Evolutionary conservation across 225 moss, liverwort and hornwort species (phyloP).

Genomic region (Sphagnum tenellum): DNA sequence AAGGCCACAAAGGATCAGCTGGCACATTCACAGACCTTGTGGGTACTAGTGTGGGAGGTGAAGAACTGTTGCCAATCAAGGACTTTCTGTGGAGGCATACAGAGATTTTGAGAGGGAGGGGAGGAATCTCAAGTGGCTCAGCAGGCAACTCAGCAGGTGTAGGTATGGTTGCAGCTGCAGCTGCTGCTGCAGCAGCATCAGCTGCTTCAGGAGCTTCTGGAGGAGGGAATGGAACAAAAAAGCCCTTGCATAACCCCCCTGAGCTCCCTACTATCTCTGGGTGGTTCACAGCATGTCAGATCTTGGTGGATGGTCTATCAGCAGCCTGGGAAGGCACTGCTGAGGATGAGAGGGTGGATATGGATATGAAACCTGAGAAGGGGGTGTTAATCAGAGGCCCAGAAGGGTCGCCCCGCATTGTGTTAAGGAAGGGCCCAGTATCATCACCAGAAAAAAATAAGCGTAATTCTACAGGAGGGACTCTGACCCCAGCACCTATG

Average conservation of each 20-base stretch:
- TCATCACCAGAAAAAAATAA: slow-evolving; percentile 22
- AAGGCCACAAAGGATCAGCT: slow-evolving; percentile 28
- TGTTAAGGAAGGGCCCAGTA: slow-evolving; percentile 34
- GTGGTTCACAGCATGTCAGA: slow-evolving; percentile 87
- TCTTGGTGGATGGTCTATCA: slow-evolving; percentile 67
- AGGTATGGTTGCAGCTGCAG: slow-evolving; percentile 99
- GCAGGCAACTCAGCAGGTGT: slow-evolving; percentile 85
- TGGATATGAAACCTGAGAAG: slow-evolving; percentile 14
- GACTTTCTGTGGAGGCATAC: slow-evolving; percentile 86
- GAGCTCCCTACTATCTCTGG: slow-evolving; percentile 77
- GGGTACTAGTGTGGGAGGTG: slow-evolving; percentile 33
- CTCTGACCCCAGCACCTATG: slow-evolving; percentile 11
- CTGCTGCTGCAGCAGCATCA: slow-evolving; percentile 68
- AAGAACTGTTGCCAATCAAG: slow-evolving; percentile 71
- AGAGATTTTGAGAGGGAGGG: slow-evolving; percentile 84
- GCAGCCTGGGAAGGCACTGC: slow-evolving; percentile 48
- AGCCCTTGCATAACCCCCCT: slow-evolving; percentile 77
- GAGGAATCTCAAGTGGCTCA: slow-evolving; percentile 57
- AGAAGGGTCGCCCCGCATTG: slow-evolving; percentile 41
- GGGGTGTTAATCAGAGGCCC: slow-evolving; percentile 25
- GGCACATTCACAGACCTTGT: slow-evolving; percentile 35
- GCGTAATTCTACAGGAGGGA: slow-evolving; percentile 19
- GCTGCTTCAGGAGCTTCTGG: slow-evolving; percentile 82
- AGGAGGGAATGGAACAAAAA: slow-evolving; percentile 63
- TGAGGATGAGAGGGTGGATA: slow-evolving; percentile 15